Percentiles rank a stretch among this genome's conserved stretches.
Conservation (phyloP, 768 basidiomycete genomes). For the Leccinum disarticulatum region DNA sequence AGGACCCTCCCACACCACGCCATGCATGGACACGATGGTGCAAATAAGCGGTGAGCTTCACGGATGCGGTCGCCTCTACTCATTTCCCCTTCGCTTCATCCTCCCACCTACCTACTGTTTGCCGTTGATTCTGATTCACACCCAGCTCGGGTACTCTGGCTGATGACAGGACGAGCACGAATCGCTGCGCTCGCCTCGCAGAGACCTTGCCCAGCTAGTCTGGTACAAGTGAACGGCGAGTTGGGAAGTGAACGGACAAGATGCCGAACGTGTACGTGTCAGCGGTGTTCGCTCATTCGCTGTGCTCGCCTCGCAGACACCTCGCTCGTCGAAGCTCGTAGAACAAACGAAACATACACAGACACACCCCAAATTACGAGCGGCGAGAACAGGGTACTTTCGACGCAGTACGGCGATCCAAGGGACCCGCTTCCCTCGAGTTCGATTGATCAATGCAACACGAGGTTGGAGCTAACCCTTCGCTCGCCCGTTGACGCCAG, state of each 20-base stretch:
- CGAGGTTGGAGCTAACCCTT: constrained; percentile 1
- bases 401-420: background rate
- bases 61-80: constrained; percentile 1
- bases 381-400: constrained; percentile 7
- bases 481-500: background rate
- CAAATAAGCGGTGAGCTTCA: constrained; percentile 9
- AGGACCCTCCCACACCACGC: constrained; percentile 9
- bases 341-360: constrained; percentile 1
- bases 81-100: background rate
- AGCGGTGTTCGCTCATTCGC: background rate
- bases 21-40: constrained; percentile 3
- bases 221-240: background rate
- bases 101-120: background rate
- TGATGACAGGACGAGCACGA: constrained; percentile 2
- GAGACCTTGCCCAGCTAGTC: constrained; percentile 11
- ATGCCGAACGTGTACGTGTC: constrained; percentile 9
- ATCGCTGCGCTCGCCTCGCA: constrained; percentile 20
- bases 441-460: constrained; percentile 14
- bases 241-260: constrained; percentile 9
- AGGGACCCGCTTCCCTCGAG: constrained; percentile 13
- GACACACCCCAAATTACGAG: constrained; percentile 10
- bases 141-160: background rate
- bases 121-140: constrained; percentile 9
- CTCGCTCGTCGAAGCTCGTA: constrained; percentile 16
- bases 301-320: constrained; percentile 18